Evolutionary conservation across 2,329 filamentous ascomycete species (phyloP), one percentile per base, ranked within the genome.

Genomic region (Cladorrhinum sp.): DNA sequence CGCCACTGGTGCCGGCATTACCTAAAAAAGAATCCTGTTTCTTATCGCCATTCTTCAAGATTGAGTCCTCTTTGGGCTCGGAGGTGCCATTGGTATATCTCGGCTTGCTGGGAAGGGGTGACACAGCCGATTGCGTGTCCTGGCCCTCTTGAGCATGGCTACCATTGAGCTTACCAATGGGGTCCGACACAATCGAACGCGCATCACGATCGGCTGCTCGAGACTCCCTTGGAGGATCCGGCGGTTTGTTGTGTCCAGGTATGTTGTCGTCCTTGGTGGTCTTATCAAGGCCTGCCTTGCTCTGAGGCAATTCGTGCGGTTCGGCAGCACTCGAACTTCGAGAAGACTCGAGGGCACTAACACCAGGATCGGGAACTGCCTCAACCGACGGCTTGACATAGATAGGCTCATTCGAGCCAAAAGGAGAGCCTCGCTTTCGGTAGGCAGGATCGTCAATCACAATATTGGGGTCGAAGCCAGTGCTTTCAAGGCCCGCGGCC

Each of bases 1-100:
- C 83, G 85, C 85, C 85, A 84, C 82, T 79, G 81, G 81, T 87
- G 82, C 78, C 85, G 85, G 86, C 83, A 80, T 83, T 85, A 87
- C 76, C 86, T 87, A 87, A 87, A 87, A 88, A 87, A 87, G 84
- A 84, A 76, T 81, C 74, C 73, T 77, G 76, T 64, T 73, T 73
- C 48, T 73, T 69, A 62, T 65, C 62, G 65, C 71, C 72, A 55
- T 75, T 71, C 59, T 63, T 57, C 12, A 60, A 56, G 57, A 33
- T 58, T 5, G 60, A 28, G 33, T 46, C 56, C 6, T 59, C 58
- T 16, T 59, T 56, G 53, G 62, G 56, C 24, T 75, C 73, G 33
- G 67, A 71, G 58, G 64, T 71, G 61, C 75, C 75, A 53, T 75
- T 75, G 10, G 75, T 74, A 62, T 70, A 9, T 74, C 65, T 78